Evolutionary conservation across 352 stramenopile species (phyloP).

Genomic region (Phytophthora melonis): DNA sequence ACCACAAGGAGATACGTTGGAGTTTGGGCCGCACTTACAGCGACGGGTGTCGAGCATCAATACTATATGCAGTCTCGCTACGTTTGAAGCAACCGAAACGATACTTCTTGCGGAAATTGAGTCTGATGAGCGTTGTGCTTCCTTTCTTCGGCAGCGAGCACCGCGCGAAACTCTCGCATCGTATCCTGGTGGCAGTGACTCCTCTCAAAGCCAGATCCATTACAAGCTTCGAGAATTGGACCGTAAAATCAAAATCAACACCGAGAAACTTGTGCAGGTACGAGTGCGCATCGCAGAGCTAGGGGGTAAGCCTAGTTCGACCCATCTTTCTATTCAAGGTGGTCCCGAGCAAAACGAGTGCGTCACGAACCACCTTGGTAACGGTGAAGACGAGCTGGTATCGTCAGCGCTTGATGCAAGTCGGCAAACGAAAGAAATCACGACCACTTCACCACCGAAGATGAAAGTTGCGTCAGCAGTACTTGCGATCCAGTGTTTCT

Average conservation of each 20-base stretch:
- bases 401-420: background rate
- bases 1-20: background rate
- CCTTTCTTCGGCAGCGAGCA: slow-evolving; percentile 37
- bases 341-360: background rate
- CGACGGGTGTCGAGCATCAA: slow-evolving; percentile 19
- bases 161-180: slow-evolving; percentile 3
- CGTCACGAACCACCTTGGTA: background rate
- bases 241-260: slow-evolving; percentile 51
- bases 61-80: slow-evolving; percentile 17
- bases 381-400: background rate
- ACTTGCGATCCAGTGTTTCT: slow-evolving; percentile 42
- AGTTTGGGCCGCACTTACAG: background rate
- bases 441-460: background rate
- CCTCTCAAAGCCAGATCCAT: slow-evolving; percentile 26
- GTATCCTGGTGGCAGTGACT: background rate
- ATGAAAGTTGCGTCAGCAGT: slow-evolving; percentile 15
- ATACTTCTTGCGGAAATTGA: slow-evolving; percentile 55
- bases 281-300: slow-evolving; percentile 39
- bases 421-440: background rate
- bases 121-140: slow-evolving; percentile 44
- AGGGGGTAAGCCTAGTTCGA: slow-evolving; percentile 12
- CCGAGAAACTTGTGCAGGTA: slow-evolving; percentile 48
- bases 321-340: background rate
- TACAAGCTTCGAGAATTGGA: slow-evolving; percentile 41
- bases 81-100: slow-evolving; percentile 46